phyloP scores from a whole-genome alignment of 1,284 basidiomycete species.

The Malassezia brasiliensis region DNA sequence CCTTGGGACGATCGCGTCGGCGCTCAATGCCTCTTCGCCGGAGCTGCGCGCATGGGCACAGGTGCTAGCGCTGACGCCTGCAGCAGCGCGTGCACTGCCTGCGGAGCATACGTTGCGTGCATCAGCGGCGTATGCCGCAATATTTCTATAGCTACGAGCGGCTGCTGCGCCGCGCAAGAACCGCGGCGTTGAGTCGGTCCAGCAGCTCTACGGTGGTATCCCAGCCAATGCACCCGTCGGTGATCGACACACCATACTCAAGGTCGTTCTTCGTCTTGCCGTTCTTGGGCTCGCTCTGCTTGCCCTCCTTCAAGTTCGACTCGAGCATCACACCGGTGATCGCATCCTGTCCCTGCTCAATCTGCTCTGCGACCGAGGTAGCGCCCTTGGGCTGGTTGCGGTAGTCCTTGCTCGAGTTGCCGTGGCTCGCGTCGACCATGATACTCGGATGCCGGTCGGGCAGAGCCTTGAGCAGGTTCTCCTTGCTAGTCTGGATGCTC shows the following conservation, averaged over 20 bases:
- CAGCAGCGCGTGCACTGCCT: not conserved
- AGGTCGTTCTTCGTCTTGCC: constrained; percentile 33
- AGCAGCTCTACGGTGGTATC: constrained; percentile 57
- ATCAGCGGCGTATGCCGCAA: not conserved
- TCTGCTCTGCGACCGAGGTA: constrained; percentile 65
- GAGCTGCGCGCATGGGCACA: constrained; percentile 13
- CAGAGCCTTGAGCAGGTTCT: constrained; percentile 54
- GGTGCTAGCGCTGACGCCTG: constrained; percentile 1
- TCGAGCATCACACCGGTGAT: constrained; percentile 97
- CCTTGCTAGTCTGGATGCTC: constrained; percentile 66
- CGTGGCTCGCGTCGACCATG: constrained; percentile 48
- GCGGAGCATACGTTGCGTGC: not conserved
- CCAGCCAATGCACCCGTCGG: constrained; percentile 75
- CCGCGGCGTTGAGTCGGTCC: constrained; percentile 44
- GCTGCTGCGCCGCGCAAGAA: constrained; percentile 11
- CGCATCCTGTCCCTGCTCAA: constrained; percentile 63
- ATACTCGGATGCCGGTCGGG: constrained; percentile 39
- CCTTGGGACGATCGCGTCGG: constrained; percentile 75
- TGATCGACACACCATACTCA: constrained; percentile 47
- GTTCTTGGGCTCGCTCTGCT: constrained; percentile 46
- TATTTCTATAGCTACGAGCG: not conserved
- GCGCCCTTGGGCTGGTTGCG: constrained; percentile 54
- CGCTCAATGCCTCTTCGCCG: constrained; percentile 56
- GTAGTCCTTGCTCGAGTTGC: constrained; percentile 48
- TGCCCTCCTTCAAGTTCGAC: constrained; percentile 66